Percentiles rank a stretch among this genome's conserved stretches.
Conservation (phyloP, 371 early-diverging fungal genomes). For the Rhizopus arrhizus region DNA sequence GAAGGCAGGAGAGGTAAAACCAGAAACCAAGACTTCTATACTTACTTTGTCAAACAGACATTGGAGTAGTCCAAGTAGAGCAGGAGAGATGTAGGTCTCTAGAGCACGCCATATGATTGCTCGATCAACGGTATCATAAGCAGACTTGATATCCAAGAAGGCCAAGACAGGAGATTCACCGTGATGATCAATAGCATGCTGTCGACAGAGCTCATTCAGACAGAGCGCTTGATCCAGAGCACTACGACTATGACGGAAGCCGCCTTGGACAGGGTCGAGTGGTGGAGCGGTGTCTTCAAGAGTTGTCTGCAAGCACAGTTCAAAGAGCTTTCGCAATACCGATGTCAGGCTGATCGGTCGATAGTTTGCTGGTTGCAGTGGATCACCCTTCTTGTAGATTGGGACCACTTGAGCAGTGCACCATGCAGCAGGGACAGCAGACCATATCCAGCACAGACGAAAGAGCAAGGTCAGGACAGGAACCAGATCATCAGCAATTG, state of each 20-base stretch:
- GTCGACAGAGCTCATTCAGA: slow-evolving; percentile 13
- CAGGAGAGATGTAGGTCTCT: background rate
- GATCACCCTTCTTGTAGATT: slow-evolving; percentile 28
- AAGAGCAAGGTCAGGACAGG: slow-evolving; percentile 2
- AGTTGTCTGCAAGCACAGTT: slow-evolving; percentile 8
- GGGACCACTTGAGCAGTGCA: slow-evolving; percentile 25
- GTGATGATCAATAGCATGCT: slow-evolving; percentile 5
- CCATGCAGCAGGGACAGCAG: slow-evolving; percentile 17
- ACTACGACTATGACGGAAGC: slow-evolving; percentile 31
- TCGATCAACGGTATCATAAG: slow-evolving; percentile 26
- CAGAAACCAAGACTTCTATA: slow-evolving; percentile 6
- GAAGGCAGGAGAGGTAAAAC: slow-evolving; percentile 5
- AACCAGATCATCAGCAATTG: slow-evolving; percentile 9
- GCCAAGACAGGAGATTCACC: slow-evolving; percentile 13
- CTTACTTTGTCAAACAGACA: slow-evolving; percentile 16
- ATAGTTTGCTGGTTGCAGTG: slow-evolving; percentile 18
- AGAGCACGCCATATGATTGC: slow-evolving; percentile 17
- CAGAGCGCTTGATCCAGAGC: slow-evolving; percentile 35
- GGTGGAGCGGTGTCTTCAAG: slow-evolving; percentile 11
- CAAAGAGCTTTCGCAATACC: slow-evolving; percentile 27
- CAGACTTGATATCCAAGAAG: slow-evolving; percentile 26
- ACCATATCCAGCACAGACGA: slow-evolving; percentile 29
- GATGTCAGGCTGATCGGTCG: slow-evolving; percentile 30
- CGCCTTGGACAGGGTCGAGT: slow-evolving; percentile 35
- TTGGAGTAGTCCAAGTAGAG: slow-evolving; percentile 10